Base-by-base conservation (phyloP, 2,329 filamentous ascomycete genomes). In the Fusarium sp. region DNA sequence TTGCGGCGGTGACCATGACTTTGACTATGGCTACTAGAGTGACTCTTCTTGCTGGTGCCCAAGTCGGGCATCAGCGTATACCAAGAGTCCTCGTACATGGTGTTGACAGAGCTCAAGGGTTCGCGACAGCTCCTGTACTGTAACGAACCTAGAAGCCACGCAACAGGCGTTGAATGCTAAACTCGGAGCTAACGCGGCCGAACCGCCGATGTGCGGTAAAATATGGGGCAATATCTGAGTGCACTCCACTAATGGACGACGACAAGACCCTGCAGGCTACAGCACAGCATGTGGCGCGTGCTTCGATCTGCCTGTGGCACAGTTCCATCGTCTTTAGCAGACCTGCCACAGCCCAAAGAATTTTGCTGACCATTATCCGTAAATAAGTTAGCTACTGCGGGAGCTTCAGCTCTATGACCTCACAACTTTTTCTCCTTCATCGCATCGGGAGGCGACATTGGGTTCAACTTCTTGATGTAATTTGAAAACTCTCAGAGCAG, bases 61-160 rank as follows among this genome's bases (percentile, higher is more conserved):
- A 88, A 82, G 61, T 92, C 89, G 31, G 92, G 88, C 72, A 93
- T 89, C 78, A 94, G 91, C 79, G 88, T 93, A 83, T 95, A 94
- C 93, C 93, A 95, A 35, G 92, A 90, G 81, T 95, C 93, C 82
- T 95, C 93, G 81, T 93, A 93, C 92, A 94, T 94, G 74, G 73
- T 84, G 73, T 42, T 44, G 55, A 58, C 46, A n/a, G 51, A 72
- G 64, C 72, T 70, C 45, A 52, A 63, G 65, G 66, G 52, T 75
- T 69, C 46, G 57, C 64, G 46, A n/a, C 39, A 67, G 64, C 58
- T 60, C 46, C 60, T 60, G 44, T 69, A 29, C 38, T 39, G 38
- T 27, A 42, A 15, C 73, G 60, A 44, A 25, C 73, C 60, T 69
- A 75, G 73, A 80, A 78, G 78, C 78, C 77, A 78, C 76, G 76